Percentiles rank a stretch among this genome's conserved stretches.
These are phyloP conservation scores for Pleoardoris graminearum DNA, from an alignment of 2,329 filamentous ascomycete species.

Conservation along the genomic window DNA sequence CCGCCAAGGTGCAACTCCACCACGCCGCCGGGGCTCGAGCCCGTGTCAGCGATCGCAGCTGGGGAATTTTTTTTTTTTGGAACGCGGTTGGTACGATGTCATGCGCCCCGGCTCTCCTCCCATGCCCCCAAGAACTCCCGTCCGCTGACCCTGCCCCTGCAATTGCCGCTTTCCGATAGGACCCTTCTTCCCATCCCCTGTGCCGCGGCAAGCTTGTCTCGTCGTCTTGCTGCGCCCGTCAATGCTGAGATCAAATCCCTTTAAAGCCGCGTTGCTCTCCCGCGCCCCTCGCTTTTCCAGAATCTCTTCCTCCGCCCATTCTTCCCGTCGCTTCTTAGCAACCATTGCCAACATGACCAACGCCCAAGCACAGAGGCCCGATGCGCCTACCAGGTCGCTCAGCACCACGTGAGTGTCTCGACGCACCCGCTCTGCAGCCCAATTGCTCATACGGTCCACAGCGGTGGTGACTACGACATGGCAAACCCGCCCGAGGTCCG, in stretches of 20 bases:
- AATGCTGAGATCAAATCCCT: slow-evolving; percentile 41
- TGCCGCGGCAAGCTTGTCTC: slow-evolving; percentile 30
- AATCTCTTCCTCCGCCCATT: slow-evolving; percentile 21
- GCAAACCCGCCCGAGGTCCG: slow-evolving; percentile 54
- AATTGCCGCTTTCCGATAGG: slow-evolving; percentile 34
- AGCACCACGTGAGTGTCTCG: slow-evolving; percentile 42
- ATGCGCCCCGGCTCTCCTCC: slow-evolving; percentile 23
- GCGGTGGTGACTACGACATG: slow-evolving; percentile 55
- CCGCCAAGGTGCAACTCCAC: slow-evolving; percentile 9
- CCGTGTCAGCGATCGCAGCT: slow-evolving; percentile 5
- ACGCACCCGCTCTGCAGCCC: background rate
- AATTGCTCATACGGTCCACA: slow-evolving; percentile 25
- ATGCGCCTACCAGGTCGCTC: slow-evolving; percentile 41
- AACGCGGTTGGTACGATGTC: slow-evolving; percentile 6
- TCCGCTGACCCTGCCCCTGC: slow-evolving; percentile 15
- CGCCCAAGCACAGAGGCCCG: slow-evolving; percentile 39
- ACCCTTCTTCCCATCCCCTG: slow-evolving; percentile 26
- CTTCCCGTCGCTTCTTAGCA: slow-evolving; percentile 35
- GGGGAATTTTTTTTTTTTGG: slow-evolving; percentile 22
- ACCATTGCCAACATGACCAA: slow-evolving; percentile 41
- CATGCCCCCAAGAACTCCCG: slow-evolving; percentile 4
- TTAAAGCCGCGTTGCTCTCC: slow-evolving; percentile 39
- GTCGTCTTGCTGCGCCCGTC: slow-evolving; percentile 31
- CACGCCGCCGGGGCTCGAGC: background rate
- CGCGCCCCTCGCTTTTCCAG: slow-evolving; percentile 14